Percentiles rank a stretch among this genome's conserved stretches.
Evolutionary conservation across 306 rosid genomes (phyloP).

Genomic region (Rosa multiflora): DNA sequence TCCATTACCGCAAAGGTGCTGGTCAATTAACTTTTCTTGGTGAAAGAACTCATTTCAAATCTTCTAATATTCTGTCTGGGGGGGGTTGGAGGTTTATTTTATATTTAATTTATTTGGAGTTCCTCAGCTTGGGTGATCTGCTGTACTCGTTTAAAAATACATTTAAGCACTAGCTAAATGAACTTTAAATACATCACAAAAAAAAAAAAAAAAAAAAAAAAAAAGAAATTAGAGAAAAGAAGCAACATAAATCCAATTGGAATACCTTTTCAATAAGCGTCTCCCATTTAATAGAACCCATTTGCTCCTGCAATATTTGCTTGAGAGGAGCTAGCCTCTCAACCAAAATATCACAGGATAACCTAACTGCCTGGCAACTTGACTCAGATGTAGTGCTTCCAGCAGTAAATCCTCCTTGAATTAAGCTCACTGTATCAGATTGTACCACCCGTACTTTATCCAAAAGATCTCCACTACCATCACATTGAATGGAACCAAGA

Average conservation of each 20-base stretch:
- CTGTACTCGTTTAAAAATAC: background rate
- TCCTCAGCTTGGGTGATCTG: background rate
- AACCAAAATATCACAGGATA: constrained; percentile 71
- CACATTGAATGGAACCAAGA: constrained; percentile 58
- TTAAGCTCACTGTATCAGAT: constrained; percentile 72
- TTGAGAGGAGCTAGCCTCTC: constrained; percentile 71
- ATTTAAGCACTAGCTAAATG: background rate
- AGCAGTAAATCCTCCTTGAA: constrained; percentile 85
- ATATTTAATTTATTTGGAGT: background rate
- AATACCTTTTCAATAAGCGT: constrained; percentile 70
- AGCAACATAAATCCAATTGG: constrained; percentile 5
- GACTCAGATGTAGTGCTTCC: constrained; percentile 97
- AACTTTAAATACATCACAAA: background rate
- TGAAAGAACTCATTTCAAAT: background rate
- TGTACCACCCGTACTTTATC: constrained; percentile 75
- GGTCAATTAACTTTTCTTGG: background rate
- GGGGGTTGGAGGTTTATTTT: background rate
- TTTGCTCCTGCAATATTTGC: constrained; percentile 52
- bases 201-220: background rate
- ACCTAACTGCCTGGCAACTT: constrained; percentile 83
- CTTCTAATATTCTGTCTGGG: background rate
- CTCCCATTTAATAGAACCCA: constrained; percentile 70
- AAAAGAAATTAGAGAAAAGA: background rate
- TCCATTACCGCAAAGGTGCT: background rate
- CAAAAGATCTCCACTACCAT: constrained; percentile 41